Conservation (phyloP, 2,329 filamentous ascomycete species). For the Capronia epimyces region DNA sequence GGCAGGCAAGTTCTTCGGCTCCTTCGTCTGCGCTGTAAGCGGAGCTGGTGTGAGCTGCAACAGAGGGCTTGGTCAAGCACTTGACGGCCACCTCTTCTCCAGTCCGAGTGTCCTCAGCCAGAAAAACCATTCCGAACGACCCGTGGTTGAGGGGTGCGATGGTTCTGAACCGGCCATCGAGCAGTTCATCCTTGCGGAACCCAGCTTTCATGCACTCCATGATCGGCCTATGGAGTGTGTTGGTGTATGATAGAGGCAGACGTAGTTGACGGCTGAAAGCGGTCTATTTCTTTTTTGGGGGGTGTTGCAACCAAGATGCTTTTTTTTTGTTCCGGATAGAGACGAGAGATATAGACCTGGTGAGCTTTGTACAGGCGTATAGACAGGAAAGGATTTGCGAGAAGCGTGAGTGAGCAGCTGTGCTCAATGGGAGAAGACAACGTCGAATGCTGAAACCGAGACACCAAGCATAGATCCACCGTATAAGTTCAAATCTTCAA, state of each 20-base stretch:
- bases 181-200: constrained; percentile 71
- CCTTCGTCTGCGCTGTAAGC: constrained; percentile 56
- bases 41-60: constrained; percentile 40
- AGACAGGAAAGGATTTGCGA: constrained; percentile 20
- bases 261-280: neutral
- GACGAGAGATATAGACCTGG: constrained; percentile 12
- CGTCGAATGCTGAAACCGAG: constrained; percentile 20
- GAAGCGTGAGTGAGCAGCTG: constrained; percentile 12
- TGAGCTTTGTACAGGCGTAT: constrained; percentile 26
- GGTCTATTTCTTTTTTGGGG: constrained; percentile 5
- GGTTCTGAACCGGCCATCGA: constrained; percentile 85
- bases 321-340: constrained; percentile 2
- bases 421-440: constrained; percentile 18
- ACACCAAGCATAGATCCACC: constrained; percentile 27
- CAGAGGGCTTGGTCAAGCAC: constrained; percentile 74
- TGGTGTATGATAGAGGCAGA: neutral
- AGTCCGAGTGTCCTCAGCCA: constrained; percentile 73
- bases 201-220: constrained; percentile 86
- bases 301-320: neutral
- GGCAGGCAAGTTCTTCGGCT: constrained; percentile 60
- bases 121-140: constrained; percentile 97
- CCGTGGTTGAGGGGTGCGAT: constrained; percentile 95
- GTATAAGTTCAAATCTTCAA: constrained; percentile 20
- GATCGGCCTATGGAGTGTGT: constrained; percentile 1
- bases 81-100: constrained; percentile 87